phyloP scores from a whole-genome alignment of 2,329 filamentous ascomycete species.

The Rosellinia necatrix region DNA sequence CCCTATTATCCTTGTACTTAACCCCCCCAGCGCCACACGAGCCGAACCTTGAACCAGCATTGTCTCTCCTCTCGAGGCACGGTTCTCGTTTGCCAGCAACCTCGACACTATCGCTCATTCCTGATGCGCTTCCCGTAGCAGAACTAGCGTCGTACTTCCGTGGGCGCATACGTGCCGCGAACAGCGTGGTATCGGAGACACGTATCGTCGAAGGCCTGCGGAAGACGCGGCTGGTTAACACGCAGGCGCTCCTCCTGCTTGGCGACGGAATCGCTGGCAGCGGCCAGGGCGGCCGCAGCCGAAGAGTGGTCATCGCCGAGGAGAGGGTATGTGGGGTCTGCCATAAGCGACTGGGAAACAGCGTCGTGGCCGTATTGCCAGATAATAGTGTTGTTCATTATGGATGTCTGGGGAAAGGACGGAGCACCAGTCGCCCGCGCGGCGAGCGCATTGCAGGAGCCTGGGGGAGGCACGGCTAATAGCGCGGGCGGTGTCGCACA shows the following conservation, averaged over 20 bases:
- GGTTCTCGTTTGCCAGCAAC: constrained; percentile 87
- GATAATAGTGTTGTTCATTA: constrained; percentile 84
- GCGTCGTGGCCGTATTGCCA: constrained; percentile 86
- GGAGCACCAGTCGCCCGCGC: constrained; percentile 44
- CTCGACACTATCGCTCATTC: constrained; percentile 85
- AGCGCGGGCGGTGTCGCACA: too few relatives aligned
- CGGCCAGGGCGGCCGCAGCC: constrained; percentile 58
- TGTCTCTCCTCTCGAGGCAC: constrained; percentile 88
- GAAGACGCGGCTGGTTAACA: constrained; percentile 77
- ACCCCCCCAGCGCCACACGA: constrained; percentile 75
- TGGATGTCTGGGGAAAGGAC: constrained; percentile 65
- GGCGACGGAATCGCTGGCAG: constrained; percentile 65
- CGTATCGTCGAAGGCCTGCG: constrained; percentile 77
- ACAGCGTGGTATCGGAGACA: constrained; percentile 78
- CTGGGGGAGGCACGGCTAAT: constrained; percentile 38
- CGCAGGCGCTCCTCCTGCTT: constrained; percentile 73
- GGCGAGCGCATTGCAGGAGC: constrained; percentile 38
- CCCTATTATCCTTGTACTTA: constrained; percentile 86
- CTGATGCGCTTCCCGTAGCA: constrained; percentile 74
- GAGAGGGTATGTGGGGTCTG: constrained; percentile 91
- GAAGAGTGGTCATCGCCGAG: constrained; percentile 80
- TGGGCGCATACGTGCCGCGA: constrained; percentile 85
- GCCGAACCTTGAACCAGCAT: constrained; percentile 76
- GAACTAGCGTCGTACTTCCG: constrained; percentile 90
- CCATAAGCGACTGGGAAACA: constrained; percentile 88